These are phyloP conservation scores for Cladosporium sp. DNA, from an alignment of 2,329 filamentous ascomycete species.

Conservation along the genomic window DNA sequence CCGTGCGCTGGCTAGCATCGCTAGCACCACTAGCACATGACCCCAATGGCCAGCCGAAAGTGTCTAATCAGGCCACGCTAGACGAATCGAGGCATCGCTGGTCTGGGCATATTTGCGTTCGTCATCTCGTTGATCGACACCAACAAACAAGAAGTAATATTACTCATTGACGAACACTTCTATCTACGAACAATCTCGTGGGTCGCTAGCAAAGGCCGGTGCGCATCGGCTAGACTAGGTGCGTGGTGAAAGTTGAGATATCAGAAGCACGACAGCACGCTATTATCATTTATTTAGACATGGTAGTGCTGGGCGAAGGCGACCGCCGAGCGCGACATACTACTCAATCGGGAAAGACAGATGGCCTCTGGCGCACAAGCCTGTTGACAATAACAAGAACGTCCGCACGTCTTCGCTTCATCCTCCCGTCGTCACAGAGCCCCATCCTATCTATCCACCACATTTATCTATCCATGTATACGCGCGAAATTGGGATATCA, in stretches of 20 bases:
- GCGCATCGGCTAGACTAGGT: not conserved
- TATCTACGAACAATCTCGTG: not conserved
- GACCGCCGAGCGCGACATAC: constrained; percentile 1
- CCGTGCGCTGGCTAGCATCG: not conserved
- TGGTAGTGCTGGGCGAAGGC: not conserved
- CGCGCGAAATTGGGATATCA: not conserved
- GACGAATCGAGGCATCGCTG: not conserved
- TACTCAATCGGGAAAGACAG: not conserved
- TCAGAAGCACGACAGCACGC: constrained; percentile 5
- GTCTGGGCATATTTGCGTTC: constrained; percentile 1
- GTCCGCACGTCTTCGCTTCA: not conserved
- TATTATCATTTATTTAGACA: not conserved
- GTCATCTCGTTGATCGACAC: not conserved
- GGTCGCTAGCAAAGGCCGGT: not conserved
- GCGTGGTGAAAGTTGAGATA: not conserved
- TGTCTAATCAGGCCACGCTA: not conserved
- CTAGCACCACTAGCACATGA: constrained; percentile 6
- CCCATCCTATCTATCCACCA: not conserved
- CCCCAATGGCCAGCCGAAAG: constrained; percentile 2
- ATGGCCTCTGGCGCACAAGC: not conserved
- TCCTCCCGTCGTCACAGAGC: not conserved
- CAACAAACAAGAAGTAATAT: not conserved
- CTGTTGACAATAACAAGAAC: not conserved
- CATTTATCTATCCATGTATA: too few relatives aligned
- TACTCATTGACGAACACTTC: constrained; percentile 1